Evolutionary conservation across 371 early-diverging fungal genomes (phyloP).

Genomic region (Choanephora cucurbitarum): DNA sequence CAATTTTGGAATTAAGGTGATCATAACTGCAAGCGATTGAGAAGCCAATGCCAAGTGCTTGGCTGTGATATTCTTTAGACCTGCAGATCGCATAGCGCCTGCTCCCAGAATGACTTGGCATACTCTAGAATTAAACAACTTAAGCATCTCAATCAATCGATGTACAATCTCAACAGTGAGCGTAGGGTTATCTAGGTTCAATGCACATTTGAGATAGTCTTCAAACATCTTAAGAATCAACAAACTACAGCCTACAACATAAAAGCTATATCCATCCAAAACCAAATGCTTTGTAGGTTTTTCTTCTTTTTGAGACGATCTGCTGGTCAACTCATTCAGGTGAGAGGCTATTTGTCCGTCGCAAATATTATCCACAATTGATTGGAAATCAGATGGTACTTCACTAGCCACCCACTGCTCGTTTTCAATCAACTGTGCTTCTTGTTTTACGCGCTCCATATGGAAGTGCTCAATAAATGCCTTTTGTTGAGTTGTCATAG

Average conservation of each 20-base stretch:
- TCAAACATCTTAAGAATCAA: conserved; percentile 85
- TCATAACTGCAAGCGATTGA: conserved; percentile 84
- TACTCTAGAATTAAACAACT: conserved; percentile 88
- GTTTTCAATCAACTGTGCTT: conserved; percentile 86
- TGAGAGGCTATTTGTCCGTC: conserved; percentile 36
- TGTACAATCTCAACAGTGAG: conserved; percentile 79
- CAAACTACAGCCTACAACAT: conserved; percentile 84
- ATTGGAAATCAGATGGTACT: conserved; percentile 90
- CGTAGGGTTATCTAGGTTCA: conserved; percentile 74
- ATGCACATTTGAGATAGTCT: conserved; percentile 83
- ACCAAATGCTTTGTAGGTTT: conserved; percentile 49
- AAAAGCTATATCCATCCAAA: conserved; percentile 68
- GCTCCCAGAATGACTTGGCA: conserved; percentile 96
- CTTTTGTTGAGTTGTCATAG: conserved; percentile 81
- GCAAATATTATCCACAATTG: conserved; percentile 76
- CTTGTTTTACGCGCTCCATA: conserved; percentile 84
- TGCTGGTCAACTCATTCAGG: conserved; percentile 4
- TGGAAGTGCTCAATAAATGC: conserved; percentile 89
- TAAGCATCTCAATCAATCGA: conserved; percentile 43
- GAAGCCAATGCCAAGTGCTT: conserved; percentile 92
- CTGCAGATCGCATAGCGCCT: conserved; percentile 93
- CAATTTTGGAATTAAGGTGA: conserved; percentile 82
- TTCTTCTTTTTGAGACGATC: conserved; percentile 14
- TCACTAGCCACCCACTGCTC: conserved; percentile 94
- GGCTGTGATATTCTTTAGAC: conserved; percentile 92